phyloP scores from a whole-genome alignment of 805 yeast species.

The Barnettozyma botsteinii region DNA sequence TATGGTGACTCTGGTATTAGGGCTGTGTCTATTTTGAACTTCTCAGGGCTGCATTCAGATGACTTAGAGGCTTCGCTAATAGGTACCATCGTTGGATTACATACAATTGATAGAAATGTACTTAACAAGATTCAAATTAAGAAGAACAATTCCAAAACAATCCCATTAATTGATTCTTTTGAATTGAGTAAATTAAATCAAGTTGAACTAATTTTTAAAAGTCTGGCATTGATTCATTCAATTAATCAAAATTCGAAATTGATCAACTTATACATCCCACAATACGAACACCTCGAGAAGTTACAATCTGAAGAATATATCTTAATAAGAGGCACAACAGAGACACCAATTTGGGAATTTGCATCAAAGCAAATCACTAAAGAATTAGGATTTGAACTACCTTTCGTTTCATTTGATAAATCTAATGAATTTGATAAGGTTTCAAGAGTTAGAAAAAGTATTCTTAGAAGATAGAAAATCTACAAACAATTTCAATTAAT shows the following conservation, averaged over 20 bases:
- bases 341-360: slow-evolving; percentile 55
- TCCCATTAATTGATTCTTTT: slow-evolving; percentile 22
- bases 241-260: slow-evolving; percentile 34
- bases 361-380: slow-evolving; percentile 20
- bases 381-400: slow-evolving; percentile 27
- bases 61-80: slow-evolving; percentile 32
- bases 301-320: slow-evolving; percentile 27
- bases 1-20: slow-evolving; percentile 33
- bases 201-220: slow-evolving; percentile 32
- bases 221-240: slow-evolving; percentile 65
- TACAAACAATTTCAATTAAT: too few relatives aligned
- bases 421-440: slow-evolving; percentile 44
- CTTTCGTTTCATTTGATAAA: slow-evolving; percentile 38
- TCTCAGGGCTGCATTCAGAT: slow-evolving; percentile 27
- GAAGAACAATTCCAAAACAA: slow-evolving; percentile 13
- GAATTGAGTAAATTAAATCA: slow-evolving; percentile 5
- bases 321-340: slow-evolving; percentile 58
- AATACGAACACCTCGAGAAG: slow-evolving; percentile 14
- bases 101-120: slow-evolving; percentile 13
- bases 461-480: slow-evolving; percentile 38
- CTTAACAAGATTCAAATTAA: slow-evolving; percentile 12
- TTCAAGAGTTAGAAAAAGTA: slow-evolving; percentile 54
- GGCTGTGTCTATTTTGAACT: slow-evolving; percentile 32
- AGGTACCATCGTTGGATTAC: slow-evolving; percentile 32
- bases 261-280: slow-evolving; percentile 56